phyloP scores from a whole-genome alignment of 108 stramenopile species.

The Thalassiosira profunda region DNA sequence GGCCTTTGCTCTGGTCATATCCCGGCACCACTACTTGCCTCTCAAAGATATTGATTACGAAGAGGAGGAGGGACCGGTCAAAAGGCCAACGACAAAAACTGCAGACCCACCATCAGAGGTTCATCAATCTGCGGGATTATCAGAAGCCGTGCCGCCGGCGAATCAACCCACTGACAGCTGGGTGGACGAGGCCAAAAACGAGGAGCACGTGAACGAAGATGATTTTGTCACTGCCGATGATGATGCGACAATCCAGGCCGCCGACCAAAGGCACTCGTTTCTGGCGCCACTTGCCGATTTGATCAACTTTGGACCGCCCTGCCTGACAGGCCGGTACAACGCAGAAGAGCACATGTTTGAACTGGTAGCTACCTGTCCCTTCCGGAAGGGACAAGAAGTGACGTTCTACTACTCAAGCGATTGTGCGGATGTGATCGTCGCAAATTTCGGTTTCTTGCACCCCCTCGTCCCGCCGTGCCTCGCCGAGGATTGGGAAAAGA shows the following conservation, averaged over 20 bases:
- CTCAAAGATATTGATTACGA: conserved; percentile 57
- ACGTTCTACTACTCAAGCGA: conserved; percentile 88
- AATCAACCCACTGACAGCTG: conserved; percentile 54
- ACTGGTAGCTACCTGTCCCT: conserved; percentile 75
- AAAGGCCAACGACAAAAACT: background rate
- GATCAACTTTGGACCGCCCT: conserved; percentile 88
- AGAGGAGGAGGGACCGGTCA: background rate
- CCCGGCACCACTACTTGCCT: conserved; percentile 85
- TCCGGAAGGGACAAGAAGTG: conserved; percentile 80
- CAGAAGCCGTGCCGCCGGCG: conserved; percentile 44
- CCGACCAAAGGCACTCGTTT: conserved; percentile 64
- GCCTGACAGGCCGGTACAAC: conserved; percentile 82
- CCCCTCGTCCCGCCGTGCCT: conserved; percentile 62
- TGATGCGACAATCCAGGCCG: conserved; percentile 7
- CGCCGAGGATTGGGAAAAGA: conserved; percentile 35
- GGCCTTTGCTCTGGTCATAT: conserved; percentile 90
- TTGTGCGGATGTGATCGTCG: conserved; percentile 80
- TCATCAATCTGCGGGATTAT: conserved; percentile 32
- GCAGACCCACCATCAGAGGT: conserved; percentile 14
- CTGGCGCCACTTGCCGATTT: conserved; percentile 87
- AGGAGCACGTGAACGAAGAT: conserved; percentile 58
- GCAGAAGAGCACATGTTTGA: conserved; percentile 69
- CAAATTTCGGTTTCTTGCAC: conserved; percentile 82
- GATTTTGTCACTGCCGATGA: conserved; percentile 19
- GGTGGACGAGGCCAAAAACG: conserved; percentile 52